Conservation (phyloP, 768 basidiomycete species). For the Lactifluus volemus region DNA sequence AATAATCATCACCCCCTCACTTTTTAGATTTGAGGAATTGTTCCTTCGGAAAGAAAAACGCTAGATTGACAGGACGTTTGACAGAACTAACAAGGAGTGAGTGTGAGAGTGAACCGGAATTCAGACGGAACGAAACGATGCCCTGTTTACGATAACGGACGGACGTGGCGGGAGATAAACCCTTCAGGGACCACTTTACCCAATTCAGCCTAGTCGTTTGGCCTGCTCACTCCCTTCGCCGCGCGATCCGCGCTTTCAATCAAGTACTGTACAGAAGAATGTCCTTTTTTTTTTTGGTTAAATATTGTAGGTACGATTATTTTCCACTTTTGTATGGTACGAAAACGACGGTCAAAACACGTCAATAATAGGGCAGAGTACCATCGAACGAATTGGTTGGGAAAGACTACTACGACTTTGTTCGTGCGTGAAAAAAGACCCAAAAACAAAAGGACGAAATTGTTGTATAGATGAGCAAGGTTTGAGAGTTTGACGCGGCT, state of each 20-base stretch:
- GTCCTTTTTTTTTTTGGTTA: neutral
- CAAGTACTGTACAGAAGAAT: neutral
- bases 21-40: too few relatives aligned
- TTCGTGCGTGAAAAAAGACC: neutral
- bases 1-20: too few relatives aligned
- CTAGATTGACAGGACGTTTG: neutral
- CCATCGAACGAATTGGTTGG: neutral
- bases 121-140: neutral
- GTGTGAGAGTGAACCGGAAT: neutral
- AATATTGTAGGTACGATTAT: neutral
- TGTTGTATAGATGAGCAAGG: constrained; percentile 8
- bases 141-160: neutral
- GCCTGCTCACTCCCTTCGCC: neutral
- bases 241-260: constrained; percentile 2
- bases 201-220: too few relatives aligned
- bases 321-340: constrained; percentile 3
- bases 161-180: neutral
- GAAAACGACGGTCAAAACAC: neutral
- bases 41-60: neutral
- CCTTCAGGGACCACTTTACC: too few relatives aligned
- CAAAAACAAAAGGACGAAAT: constrained; percentile 5
- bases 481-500: neutral
- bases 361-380: neutral
- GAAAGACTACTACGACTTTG: neutral
- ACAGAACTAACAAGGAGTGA: neutral